A percentile compares a stretch with the other conserved stretches of the same genome.
Evolutionary conservation across 352 stramenopile species (phyloP).

Genomic region (Thalassiosira mediterranea): DNA sequence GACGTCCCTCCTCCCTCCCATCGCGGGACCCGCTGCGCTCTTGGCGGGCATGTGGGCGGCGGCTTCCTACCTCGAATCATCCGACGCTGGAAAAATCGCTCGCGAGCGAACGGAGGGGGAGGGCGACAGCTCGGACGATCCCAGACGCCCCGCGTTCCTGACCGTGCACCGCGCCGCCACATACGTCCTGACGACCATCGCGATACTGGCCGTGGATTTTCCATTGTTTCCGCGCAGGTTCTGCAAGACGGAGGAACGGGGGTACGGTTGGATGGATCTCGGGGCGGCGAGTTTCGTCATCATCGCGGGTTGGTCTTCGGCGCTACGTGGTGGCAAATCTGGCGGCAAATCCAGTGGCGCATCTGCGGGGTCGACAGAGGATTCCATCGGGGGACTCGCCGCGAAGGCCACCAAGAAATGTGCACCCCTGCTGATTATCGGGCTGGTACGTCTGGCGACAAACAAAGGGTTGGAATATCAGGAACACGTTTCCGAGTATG

Average conservation of each 20-base stretch:
- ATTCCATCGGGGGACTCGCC: neutral
- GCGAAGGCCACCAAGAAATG: conserved; percentile 36
- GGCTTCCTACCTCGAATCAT: conserved; percentile 3
- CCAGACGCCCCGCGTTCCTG: conserved; percentile 53
- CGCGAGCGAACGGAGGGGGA: neutral
- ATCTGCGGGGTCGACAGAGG: neutral
- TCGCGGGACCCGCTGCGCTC: conserved; percentile 17
- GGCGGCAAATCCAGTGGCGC: neutral
- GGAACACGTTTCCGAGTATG: conserved; percentile 97
- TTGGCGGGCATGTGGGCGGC: conserved; percentile 19
- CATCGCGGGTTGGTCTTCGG: conserved; percentile 77
- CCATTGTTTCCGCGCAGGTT: conserved; percentile 92
- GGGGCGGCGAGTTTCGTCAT: conserved; percentile 94
- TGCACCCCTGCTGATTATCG: conserved; percentile 66
- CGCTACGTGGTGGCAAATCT: no score
- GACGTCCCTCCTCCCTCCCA: conserved; percentile 55
- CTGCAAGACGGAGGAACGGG: conserved; percentile 93
- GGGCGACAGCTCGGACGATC: conserved; percentile 8
- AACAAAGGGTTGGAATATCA: conserved; percentile 84
- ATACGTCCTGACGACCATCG: conserved; percentile 77
- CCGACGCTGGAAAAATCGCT: conserved; percentile 11
- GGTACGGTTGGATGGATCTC: conserved; percentile 98
- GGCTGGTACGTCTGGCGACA: conserved; percentile 64
- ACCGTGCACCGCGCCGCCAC: conserved; percentile 74
- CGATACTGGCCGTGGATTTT: conserved; percentile 99